These are phyloP conservation scores for Tinospora cordifolia DNA, from an alignment of 164 flowering plant species.

Conservation along the genomic window DNA sequence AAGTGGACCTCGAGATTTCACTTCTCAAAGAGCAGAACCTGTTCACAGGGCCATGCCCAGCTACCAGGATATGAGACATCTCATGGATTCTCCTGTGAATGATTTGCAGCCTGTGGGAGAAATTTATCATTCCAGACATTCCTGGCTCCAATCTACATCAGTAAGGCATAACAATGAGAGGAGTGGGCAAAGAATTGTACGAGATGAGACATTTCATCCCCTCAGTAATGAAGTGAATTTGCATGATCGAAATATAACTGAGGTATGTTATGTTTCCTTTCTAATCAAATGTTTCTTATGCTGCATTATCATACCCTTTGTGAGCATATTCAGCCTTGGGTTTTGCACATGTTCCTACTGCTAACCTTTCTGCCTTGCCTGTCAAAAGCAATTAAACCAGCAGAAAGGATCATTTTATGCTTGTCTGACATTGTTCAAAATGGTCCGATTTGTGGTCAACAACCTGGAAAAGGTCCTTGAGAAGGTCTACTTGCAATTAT, in stretches of 20 bases:
- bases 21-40: slow-evolving; percentile 35
- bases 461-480: too few species aligned
- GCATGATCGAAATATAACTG: slow-evolving; percentile 33
- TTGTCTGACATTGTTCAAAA: too few species aligned
- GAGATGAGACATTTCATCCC: slow-evolving; percentile 34
- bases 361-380: too few species aligned
- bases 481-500: too few species aligned
- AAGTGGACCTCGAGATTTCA: slow-evolving; percentile 36
- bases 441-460: too few species aligned
- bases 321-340: too few species aligned
- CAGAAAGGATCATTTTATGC: too few species aligned
- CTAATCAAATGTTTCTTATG: neutral
- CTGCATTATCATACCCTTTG: neutral
- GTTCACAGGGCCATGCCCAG: slow-evolving; percentile 34
- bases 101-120: slow-evolving; percentile 26
- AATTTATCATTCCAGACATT: slow-evolving; percentile 28
- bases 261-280: slow-evolving; percentile 28
- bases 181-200: slow-evolving; percentile 36
- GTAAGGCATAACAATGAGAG: slow-evolving; percentile 44
- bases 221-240: slow-evolving; percentile 24
- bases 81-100: slow-evolving; percentile 26
- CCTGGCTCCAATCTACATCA: slow-evolving; percentile 28
- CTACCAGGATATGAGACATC: slow-evolving; percentile 27
- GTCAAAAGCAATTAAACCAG: too few species aligned
- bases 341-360: too few species aligned